Evolutionary conservation across 164 flowering plant genomes (phyloP).

Genomic region (Warburgia ugandensis): DNA sequence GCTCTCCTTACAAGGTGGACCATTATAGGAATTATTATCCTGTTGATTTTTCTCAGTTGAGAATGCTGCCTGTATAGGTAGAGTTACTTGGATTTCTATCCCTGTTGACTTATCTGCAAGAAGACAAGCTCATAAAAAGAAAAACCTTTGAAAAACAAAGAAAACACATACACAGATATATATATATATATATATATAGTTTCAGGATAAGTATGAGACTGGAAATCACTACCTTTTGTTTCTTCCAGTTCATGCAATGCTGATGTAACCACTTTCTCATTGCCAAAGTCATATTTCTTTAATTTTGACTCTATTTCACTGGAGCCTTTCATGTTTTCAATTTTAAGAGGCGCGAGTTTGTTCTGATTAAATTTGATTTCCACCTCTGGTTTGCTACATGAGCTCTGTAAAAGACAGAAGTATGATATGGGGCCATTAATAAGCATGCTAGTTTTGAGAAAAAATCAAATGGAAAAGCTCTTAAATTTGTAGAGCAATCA

Average conservation of each 20-base stretch:
- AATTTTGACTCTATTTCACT: conserved; percentile 10
- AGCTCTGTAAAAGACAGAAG: conserved; percentile 31
- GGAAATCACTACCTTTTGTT: conserved; percentile 14
- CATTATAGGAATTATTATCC: conserved; percentile 8
- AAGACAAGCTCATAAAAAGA: not conserved
- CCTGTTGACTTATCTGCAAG: conserved; percentile 17
- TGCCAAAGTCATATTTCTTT: conserved; percentile 4
- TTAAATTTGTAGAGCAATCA: no score
- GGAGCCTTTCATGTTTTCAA: conserved; percentile 8
- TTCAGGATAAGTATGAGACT: conserved; percentile 7
- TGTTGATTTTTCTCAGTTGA: conserved; percentile 11
- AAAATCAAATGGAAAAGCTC: no score
- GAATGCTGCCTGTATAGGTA: conserved; percentile 10
- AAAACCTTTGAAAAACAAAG: not conserved
- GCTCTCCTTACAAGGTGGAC: conserved; percentile 9
- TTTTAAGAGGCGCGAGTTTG: conserved; percentile 20
- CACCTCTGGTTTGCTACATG: conserved; percentile 22
- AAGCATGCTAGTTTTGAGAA: not conserved
- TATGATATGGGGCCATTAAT: conserved; percentile 5
- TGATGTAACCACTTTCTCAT: conserved; percentile 5
- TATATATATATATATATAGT: no score
- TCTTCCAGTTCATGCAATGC: conserved; percentile 10
- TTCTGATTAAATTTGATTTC: conserved; percentile 25
- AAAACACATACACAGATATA: not conserved
- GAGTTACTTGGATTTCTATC: conserved; percentile 11